Evolutionary conservation across 176 grass and related monocot genomes (phyloP), one percentile per base, ranked within the genome.

Genomic region (Oryza glumipatula): DNA sequence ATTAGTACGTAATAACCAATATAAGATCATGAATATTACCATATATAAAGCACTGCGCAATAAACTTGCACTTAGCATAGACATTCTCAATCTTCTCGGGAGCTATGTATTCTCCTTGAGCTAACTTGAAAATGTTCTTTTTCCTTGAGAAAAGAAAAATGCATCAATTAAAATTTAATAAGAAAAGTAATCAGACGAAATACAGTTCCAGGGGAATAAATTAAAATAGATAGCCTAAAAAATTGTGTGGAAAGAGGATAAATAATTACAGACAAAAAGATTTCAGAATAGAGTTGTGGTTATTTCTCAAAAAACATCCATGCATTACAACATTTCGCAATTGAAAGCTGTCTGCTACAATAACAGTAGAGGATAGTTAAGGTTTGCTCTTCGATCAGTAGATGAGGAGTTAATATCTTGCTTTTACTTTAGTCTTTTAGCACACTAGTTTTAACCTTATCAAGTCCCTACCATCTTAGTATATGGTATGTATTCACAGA

Each of bases 41-140:
- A 67, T 99, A 91, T 76, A 99, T 80, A 89, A 96, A 96, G 84
- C 91, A 99, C 47, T 99, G 96, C 14, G 91, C 84, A 91, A 96
- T 80, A 76, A 99, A 96, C 51, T 94, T 99, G 96, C 93, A 99
- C 73, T 96, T 99, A 44, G 94, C 89, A 90, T 99, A 96, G 1
- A 96, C 84, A 87, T 92, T 96, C 72, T 99, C 96, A 6, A 99
- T 94, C 88, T 99, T 99, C 83, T 99, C 96, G 8, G 93, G 96
- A 83, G 96, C 91, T 56, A 94, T 92, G 86, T 99, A 99, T 89
- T 99, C 96, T 51, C 96, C 96, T 92, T 96, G 96, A 44, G 93
- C 94, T 85, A 99, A 85, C 88, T 99, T 99, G 82, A 96, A 96
- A 88, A 99, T 99, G 71, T 96, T 99, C 81, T 99, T 99, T 90